These are phyloP conservation scores for Clathrus columnatus DNA, from an alignment of 768 basidiomycete species.

Conservation along the genomic window DNA sequence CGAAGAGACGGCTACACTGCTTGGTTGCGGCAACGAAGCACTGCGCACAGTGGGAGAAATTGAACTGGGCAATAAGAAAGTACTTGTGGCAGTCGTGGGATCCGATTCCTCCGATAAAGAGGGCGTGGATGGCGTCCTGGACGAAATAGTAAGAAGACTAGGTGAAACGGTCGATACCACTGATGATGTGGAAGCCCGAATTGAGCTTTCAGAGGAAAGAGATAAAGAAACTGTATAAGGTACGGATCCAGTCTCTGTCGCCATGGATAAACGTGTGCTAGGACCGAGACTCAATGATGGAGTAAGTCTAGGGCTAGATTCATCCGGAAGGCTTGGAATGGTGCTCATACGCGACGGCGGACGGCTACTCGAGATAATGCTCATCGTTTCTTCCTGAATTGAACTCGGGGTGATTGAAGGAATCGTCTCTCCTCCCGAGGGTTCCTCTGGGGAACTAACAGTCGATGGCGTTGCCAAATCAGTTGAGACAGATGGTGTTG, in stretches of 20 bases:
- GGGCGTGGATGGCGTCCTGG: slow-evolving; percentile 24
- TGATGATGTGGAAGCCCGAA: slow-evolving; percentile 25
- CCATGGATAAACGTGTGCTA: background rate
- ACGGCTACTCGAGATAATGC: background rate
- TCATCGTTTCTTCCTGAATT: background rate
- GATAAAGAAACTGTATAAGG: background rate
- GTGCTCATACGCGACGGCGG: slow-evolving; percentile 7
- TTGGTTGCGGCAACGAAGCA: background rate
- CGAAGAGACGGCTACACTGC: slow-evolving; percentile 9
- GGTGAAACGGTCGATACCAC: slow-evolving; percentile 12
- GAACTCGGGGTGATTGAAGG: background rate
- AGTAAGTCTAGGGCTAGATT: background rate
- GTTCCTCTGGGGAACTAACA: background rate
- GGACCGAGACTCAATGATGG: slow-evolving; percentile 4
- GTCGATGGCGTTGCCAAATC: background rate
- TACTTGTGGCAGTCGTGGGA: slow-evolving; percentile 34
- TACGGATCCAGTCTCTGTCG: background rate
- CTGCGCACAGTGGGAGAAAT: background rate
- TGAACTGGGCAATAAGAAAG: slow-evolving; percentile 28
- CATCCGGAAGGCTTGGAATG: slow-evolving; percentile 7
- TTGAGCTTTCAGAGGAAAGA: background rate
- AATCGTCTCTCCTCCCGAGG: background rate
- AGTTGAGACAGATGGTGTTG: background rate
- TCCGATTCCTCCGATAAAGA: slow-evolving; percentile 27
- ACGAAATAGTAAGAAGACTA: slow-evolving; percentile 1